A percentile compares a stretch with the other conserved stretches of the same genome.
Conservation (phyloP, 441 rosid genomes). For the Gossypium gossypioides region DNA sequence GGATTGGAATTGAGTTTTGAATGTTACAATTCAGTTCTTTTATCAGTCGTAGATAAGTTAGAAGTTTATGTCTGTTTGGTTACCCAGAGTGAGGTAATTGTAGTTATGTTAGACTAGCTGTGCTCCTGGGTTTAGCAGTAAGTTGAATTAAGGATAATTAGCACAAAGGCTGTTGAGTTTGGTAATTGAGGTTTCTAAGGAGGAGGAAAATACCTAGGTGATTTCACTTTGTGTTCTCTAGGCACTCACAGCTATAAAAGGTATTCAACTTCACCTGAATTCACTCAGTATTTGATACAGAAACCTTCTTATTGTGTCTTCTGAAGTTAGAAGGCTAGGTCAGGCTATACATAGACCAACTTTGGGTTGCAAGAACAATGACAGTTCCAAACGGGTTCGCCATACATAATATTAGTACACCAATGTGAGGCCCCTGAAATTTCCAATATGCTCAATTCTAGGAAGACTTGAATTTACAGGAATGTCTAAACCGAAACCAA, state of each 20-base stretch:
- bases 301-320: not conserved
- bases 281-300: not conserved
- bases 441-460: not conserved
- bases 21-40: not conserved
- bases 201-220: not conserved
- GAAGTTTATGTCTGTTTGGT: not conserved
- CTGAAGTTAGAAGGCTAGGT: not conserved
- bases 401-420: not conserved
- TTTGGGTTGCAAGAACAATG: not conserved
- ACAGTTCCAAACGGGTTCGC: not conserved
- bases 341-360: not conserved
- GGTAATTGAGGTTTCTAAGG: conserved; percentile 1
- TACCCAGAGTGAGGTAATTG: conserved; percentile 2
- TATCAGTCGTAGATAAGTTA: not conserved
- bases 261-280: not conserved
- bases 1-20: not conserved
- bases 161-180: not conserved
- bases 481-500: not conserved
- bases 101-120: not conserved
- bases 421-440: not conserved
- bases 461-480: not conserved
- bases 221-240: not conserved
- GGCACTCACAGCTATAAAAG: not conserved
- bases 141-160: not conserved
- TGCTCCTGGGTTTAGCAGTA: not conserved